Evolutionary conservation across 768 basidiomycete genomes (phyloP), one percentile per base, ranked within the genome.

Genomic region (Naganishia onofrii): DNA sequence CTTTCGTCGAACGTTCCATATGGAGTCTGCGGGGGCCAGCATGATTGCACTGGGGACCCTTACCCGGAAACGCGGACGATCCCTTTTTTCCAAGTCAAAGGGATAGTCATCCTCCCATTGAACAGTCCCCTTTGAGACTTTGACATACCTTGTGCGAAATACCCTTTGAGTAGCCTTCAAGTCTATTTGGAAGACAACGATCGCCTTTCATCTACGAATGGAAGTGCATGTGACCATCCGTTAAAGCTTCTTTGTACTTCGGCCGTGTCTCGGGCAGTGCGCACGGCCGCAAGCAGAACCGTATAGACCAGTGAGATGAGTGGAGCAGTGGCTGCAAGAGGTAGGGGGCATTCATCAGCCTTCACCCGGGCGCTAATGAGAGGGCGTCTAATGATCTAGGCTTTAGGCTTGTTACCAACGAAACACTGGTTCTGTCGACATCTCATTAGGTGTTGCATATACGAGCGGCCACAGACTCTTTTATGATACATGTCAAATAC

Each of bases 401-500:
- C n/a, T n/a, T n/a, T n/a, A n/a, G n/a, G n/a, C n/a, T n/a, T n/a
- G n/a, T n/a, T n/a, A n/a, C n/a, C n/a, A n/a, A n/a, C n/a, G n/a
- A n/a, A n/a, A n/a, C n/a, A n/a, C n/a, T n/a, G n/a, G n/a, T n/a
- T n/a, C n/a, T n/a, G n/a, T n/a, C n/a, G n/a, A 12, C 48, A 12
- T n/a, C 23, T 51, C 23, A 26, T 17, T 46, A 15, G 21, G 48
- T 51, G 1, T 51, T 21, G n/a, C 19, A n/a, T 13, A 12, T n/a
- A 51, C 7, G 7, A 51, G 48, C 48, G n/a, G n/a, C 48, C 4
- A n/a, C 48, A 23, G 23, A 51, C 48, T 32, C n/a, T 58, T 42
- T 58, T 36, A 23, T 58, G 21, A 58, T 58, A 36, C 32, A 38
- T 58, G 36, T 51, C 48, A 9, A 38, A 58, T 58, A 63, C 42